Evolutionary conservation across 306 rosid genomes (phyloP), one percentile per base, ranked within the genome.

Genomic region (Canavalia ensiformis): DNA sequence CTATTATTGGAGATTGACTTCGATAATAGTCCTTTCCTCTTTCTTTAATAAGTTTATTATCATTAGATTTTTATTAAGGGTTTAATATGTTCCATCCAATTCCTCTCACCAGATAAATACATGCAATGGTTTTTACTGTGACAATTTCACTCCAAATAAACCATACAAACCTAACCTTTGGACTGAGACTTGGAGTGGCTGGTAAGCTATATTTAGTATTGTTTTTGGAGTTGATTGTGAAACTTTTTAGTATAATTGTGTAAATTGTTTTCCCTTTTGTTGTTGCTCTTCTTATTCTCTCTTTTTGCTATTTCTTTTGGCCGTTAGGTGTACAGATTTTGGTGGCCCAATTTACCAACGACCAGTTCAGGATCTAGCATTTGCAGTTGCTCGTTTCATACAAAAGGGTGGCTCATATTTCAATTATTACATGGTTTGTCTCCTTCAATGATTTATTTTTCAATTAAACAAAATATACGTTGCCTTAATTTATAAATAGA

Each of bases 161-260:
- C 97, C 97, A 68, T 89, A 92, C 90, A 95, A 95, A 84, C 99
- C 99, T 72, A 88, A 34, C 7, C 67, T 95, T 68, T 95, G 99
- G 99, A 95, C 99, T 0, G 99, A 95, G 85, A 79, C 93, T 74
- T 95, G 99, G 99, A 95, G 91, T 88, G 99, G 99, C 85, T 95
- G 99, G 99, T 95, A 86, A 89, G 84, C 39, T 70, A 66, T 78
- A 13, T 54, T 9, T 51, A 59, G 44, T 39, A 8, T 56, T 75
- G 30, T 46, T 33, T 78, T 58, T 68, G 54, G 34, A 39, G 34
- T 70, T 59, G 25, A 60, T 75, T 70, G 41, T 68, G 12, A 78
- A 58, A 41, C 66, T 74, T 47, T 59, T 50, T 49, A 39, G 2
- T 55, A 33, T 37, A 13, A 37, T 82, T 72, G 62, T 81, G 76